Evolutionary conservation across 2,329 filamentous ascomycete genomes (phyloP).

Genomic region (Neoascochyta sp.): DNA sequence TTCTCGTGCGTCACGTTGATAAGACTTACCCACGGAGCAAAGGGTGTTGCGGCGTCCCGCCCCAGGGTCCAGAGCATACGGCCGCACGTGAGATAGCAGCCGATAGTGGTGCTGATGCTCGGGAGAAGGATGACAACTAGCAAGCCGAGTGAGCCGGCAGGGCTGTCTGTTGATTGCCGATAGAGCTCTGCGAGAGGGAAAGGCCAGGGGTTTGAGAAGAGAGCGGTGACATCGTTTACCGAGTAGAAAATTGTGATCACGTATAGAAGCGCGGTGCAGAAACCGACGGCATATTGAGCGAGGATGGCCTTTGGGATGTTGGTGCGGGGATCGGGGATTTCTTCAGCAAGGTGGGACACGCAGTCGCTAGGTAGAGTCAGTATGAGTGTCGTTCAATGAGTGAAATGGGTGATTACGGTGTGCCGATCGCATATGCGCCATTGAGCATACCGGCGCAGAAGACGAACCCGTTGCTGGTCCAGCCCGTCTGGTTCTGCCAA

Average conservation of each 20-base stretch:
- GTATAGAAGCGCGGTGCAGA: conserved; percentile 37
- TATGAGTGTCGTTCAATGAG: conserved; percentile 1
- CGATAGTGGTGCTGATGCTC: conserved; percentile 51
- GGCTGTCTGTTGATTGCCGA: conserved; percentile 44
- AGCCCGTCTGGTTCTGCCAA: conserved; percentile 48
- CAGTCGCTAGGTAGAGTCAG: conserved; percentile 48
- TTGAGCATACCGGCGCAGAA: conserved; percentile 66
- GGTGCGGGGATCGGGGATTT: conserved; percentile 31
- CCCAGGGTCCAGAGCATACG: conserved; percentile 62
- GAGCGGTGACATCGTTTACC: conserved; percentile 55
- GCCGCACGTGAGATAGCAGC: conserved; percentile 59
- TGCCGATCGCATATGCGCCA: conserved; percentile 65
- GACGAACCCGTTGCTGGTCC: conserved; percentile 55
- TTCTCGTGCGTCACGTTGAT: conserved; percentile 49
- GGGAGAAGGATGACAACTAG: conserved; percentile 54
- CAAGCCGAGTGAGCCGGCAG: conserved; percentile 42
- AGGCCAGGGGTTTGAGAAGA: conserved; percentile 47
- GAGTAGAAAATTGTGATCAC: conserved; percentile 51
- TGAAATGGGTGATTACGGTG: conserved; percentile 39
- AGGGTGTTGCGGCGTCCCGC: conserved; percentile 56
- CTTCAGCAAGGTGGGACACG: conserved; percentile 62
- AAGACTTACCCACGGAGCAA: conserved; percentile 45
- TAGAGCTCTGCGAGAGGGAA: conserved; percentile 68
- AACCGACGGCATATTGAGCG: conserved; percentile 38
- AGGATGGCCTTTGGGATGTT: conserved; percentile 44